Evolutionary conservation across 371 early-diverging fungal species (phyloP).

Genomic region (Actinomortierella wolfii): DNA sequence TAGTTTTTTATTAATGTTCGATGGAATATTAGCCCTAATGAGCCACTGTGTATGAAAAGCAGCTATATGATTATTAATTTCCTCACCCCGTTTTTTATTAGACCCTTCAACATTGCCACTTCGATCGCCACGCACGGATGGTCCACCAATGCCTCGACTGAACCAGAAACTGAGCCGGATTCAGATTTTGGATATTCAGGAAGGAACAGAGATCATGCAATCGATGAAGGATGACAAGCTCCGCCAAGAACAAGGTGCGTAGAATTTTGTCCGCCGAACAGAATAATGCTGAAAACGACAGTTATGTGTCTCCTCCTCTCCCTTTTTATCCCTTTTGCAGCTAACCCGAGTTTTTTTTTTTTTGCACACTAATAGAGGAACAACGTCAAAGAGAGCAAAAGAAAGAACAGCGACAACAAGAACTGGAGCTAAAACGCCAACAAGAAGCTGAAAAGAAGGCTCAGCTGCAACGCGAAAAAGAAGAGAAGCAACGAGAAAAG

Average conservation of each 20-base stretch:
- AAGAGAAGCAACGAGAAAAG: slow-evolving; percentile 34
- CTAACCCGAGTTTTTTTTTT: too few species aligned
- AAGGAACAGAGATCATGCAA: slow-evolving; percentile 46
- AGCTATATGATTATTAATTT: too few species aligned
- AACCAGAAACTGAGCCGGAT: slow-evolving; percentile 33
- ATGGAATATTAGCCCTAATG: too few species aligned
- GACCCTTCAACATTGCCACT: slow-evolving; percentile 19
- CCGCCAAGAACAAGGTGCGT: slow-evolving; percentile 31
- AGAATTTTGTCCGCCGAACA: not conserved
- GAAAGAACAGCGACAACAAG: slow-evolving; percentile 26
- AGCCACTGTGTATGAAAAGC: too few species aligned
- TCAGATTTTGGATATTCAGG: slow-evolving; percentile 41
- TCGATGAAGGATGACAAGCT: slow-evolving; percentile 35
- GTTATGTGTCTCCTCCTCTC: too few species aligned
- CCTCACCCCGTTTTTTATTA: not conserved
- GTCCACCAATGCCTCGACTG: slow-evolving; percentile 25
- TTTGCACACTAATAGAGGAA: slow-evolving; percentile 13
- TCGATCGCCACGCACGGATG: slow-evolving; percentile 30
- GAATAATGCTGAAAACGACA: too few species aligned
- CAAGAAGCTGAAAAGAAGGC: slow-evolving; percentile 42
- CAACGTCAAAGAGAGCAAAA: slow-evolving; percentile 34
- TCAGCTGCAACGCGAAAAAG: slow-evolving; percentile 22
- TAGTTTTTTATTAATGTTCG: not conserved
- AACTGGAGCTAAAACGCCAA: slow-evolving; percentile 23
- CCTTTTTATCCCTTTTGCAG: too few species aligned